Evolutionary conservation across 2,329 filamentous ascomycete species (phyloP), one percentile per base, ranked within the genome.

Genomic region (Fusarium sp.): DNA sequence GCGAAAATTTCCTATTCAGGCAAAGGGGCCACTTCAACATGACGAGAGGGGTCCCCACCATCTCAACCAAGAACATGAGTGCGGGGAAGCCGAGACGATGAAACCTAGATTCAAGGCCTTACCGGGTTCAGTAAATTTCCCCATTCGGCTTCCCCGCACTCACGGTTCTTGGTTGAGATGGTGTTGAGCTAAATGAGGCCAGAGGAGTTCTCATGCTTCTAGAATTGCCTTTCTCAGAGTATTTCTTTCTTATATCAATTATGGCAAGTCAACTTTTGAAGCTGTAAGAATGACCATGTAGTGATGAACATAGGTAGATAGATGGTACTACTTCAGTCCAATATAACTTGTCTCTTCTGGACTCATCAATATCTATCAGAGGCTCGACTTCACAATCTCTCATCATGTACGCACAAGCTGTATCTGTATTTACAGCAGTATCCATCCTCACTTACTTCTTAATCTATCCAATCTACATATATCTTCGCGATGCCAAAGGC

Each of bases 401-500:
- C 70, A 75, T 28, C 49, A 77, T 76, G 74, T 77, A 76, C 60
- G 72, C 72, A 51, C 62, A 70, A 63, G 51, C 67, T 38, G 58
- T 75, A 14, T 58, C 60, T 26, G 26, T 56, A 8, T 57, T 62
- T 9, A 56, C 75, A n/a, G 57, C 48, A n/a, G n/a, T 36, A 12
- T 66, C 57, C 2, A 14, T 75, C 3, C 35, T 75, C 28, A 24
- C 18, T 15, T 77, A 72, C n/a, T 74, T 77, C 36, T 44, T 77
- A 18, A 9, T 77, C 35, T 69, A 63, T 4, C 75, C 70, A 4
- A 33, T 75, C n/a, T 28, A 75, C 2, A 56, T 39, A 14, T 78
- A 78, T 35, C 52, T 75, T 17, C 60, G 35, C 17, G 75, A 85
- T 92, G 56, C 77, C n/a, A 83, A 79, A 7, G 80, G 81, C 3